These are phyloP conservation scores for Hanseniaspora vineae DNA, from an alignment of 805 yeast genomes.

Conservation along the genomic window DNA sequence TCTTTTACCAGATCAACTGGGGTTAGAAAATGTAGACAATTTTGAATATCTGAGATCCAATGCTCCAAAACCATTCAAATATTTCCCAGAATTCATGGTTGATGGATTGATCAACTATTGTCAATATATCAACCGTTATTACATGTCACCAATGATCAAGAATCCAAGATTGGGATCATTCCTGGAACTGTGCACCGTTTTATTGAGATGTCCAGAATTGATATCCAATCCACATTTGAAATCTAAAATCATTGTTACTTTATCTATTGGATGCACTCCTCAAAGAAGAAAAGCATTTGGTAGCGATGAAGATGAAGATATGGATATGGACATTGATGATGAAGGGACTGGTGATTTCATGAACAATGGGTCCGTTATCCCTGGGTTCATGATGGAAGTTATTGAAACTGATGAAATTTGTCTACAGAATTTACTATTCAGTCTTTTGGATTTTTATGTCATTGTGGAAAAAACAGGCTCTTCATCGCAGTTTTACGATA, in stretches of 20 bases:
- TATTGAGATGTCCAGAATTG: conserved; percentile 73
- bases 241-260: conserved; percentile 65
- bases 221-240: conserved; percentile 91
- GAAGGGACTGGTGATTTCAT: conserved; percentile 7
- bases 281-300: conserved; percentile 18
- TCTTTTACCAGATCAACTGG: conserved; percentile 43
- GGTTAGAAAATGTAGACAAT: conserved; percentile 60
- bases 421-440: conserved; percentile 55
- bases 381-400: conserved; percentile 63
- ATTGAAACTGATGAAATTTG: conserved; percentile 55
- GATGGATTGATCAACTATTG: conserved; percentile 73
- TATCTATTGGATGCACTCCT: conserved; percentile 63
- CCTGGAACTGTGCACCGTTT: conserved; percentile 58
- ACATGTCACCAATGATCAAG: conserved; percentile 42
- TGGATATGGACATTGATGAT: conserved; percentile 24
- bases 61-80: conserved; percentile 67
- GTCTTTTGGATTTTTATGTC: conserved; percentile 80
- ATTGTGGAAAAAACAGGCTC: conserved; percentile 95
- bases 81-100: conserved; percentile 71
- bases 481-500: conserved; percentile 88
- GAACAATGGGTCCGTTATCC: conserved; percentile 11
- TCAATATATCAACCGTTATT: conserved; percentile 43
- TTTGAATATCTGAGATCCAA: conserved; percentile 53
- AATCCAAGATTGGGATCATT: conserved; percentile 42
- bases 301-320: conserved; percentile 1